Conservation (phyloP, 2,329 filamentous ascomycete genomes). For the Fusarium coicis region DNA sequence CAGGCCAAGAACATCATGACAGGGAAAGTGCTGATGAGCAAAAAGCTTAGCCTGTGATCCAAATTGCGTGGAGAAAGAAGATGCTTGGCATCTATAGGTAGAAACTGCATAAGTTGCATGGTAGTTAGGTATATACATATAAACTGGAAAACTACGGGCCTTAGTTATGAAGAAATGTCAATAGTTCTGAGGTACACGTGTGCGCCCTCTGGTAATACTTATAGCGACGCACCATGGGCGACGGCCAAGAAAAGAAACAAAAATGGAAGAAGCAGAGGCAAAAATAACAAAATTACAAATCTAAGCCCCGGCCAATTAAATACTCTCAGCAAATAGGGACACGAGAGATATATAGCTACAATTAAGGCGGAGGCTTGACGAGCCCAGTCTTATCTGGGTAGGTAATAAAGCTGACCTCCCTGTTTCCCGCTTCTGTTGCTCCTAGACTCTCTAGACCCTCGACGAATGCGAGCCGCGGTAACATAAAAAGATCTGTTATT, state of each 20-base stretch:
- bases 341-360: neutral
- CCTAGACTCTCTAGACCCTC: neutral
- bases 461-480: neutral
- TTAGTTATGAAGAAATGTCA: neutral
- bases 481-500: neutral
- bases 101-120: no score
- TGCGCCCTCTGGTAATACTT: neutral
- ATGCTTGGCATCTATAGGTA: neutral
- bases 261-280: neutral
- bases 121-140: neutral
- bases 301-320: neutral
- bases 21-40: constrained; percentile 4
- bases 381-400: neutral
- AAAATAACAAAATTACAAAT: neutral
- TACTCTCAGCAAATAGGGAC: neutral
- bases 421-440: neutral
- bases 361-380: neutral
- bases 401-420: neutral
- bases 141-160: neutral
- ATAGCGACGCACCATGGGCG: neutral
- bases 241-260: neutral
- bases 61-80: neutral
- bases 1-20: neutral
- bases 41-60: constrained; percentile 24
- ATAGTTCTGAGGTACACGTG: neutral